Evolutionary conservation across 148 eudicot species (phyloP), one percentile per base, ranked within the genome.

Genomic region (Linanthus parryae): DNA sequence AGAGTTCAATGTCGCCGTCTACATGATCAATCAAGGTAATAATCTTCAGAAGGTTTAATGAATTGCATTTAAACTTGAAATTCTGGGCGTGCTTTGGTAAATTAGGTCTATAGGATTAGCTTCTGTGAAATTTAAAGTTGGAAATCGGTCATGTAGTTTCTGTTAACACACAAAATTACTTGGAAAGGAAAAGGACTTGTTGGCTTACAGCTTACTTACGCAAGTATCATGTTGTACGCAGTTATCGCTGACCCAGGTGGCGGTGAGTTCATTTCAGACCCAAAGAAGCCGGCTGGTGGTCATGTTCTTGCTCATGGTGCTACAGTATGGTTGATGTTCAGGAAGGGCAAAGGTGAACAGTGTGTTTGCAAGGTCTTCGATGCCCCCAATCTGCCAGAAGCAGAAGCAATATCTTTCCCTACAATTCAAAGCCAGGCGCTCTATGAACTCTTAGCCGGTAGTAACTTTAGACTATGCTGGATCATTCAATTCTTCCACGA

Each of bases 351-450:
- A 77, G 96, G 84, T 13, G 94, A 88, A 56, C 96, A 88, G 69
- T 80, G 96, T 15, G 67, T 88, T 59, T 88, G 94, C 82, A 88
- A 84, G 78, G 94, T 84, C 54, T 88, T 81, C 48, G 96, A 88
- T 60, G 96, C 96, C 35, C 96, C 96, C 3, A 88, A 88, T 72
- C 94, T 88, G 5, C 94, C 96, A 5, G 96, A 88, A 51, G 71
- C 84, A 22, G 96, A 88, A 88, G 94, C 94, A 62, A 88, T 88
- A 84, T 88, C 89, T 89, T 81, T 81, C n/a, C n/a, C n/a, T 54
- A 84, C 87, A 42, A 83, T 85, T 51, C 90, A 96, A 67, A 91
- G 96, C 67, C 94, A 81, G 39, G 79, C 94, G 39, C 16, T 51
- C 18, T 38, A 51, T 51, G 55, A 51, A 28, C 40, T 51, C 25